Evolutionary conservation across 2,329 filamentous ascomycete genomes (phyloP).

Genomic region (Fonsecaea nubica): DNA sequence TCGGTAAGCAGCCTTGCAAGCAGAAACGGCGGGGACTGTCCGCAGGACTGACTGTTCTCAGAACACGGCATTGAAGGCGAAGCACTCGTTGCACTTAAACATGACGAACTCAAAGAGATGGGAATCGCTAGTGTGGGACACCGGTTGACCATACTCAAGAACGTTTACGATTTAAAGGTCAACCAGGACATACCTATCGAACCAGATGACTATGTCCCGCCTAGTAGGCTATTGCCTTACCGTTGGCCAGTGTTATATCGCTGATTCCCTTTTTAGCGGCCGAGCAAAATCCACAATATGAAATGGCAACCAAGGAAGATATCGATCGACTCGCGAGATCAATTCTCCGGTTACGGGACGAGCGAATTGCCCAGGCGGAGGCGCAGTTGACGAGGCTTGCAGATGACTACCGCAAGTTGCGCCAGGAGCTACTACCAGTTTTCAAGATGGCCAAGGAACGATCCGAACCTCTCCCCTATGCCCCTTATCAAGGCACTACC

Average conservation of each 20-base stretch:
- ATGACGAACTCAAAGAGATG: constrained; percentile 95
- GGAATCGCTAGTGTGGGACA: constrained; percentile 92
- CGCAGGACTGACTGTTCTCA: constrained; percentile 47
- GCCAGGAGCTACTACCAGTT: constrained; percentile 90
- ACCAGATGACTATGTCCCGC: constrained; percentile 88
- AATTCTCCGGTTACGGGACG: constrained; percentile 85
- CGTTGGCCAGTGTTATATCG: constrained; percentile 23
- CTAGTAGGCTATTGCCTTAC: constrained; percentile 68
- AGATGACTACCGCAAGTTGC: constrained; percentile 84
- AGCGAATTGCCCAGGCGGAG: constrained; percentile 84
- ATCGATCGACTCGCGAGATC: constrained; percentile 90
- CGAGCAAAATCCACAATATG: constrained; percentile 83
- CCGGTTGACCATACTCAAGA: constrained; percentile 91
- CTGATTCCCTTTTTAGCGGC: constrained; percentile 66
- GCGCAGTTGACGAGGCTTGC: constrained; percentile 81
- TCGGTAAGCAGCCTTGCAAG: constrained; percentile 62
- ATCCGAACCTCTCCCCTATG: constrained; percentile 79
- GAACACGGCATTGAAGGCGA: constrained; percentile 96
- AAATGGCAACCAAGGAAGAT: constrained; percentile 88
- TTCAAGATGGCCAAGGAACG: constrained; percentile 90
- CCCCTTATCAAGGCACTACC: constrained; percentile 43
- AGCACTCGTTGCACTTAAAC: constrained; percentile 83
- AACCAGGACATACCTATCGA: constrained; percentile 91
- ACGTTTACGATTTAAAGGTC: constrained; percentile 94
- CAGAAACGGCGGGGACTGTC: constrained; percentile 47